Base-by-base conservation (phyloP, 1,139 yeast species). In the Blastobotrys persicus region DNA sequence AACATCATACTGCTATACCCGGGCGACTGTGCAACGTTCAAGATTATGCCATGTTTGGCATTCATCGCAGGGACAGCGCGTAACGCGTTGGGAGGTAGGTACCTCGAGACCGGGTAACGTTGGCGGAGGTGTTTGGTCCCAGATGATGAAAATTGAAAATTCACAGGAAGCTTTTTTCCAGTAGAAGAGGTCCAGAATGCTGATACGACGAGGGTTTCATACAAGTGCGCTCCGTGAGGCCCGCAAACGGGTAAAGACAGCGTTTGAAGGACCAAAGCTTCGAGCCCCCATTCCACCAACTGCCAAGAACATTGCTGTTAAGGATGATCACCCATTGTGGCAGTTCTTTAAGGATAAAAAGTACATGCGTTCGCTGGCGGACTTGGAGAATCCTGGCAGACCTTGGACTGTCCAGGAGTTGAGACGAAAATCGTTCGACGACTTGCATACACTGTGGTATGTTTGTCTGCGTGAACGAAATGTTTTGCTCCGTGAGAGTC, bases 321-420 rank as follows among this genome's bases (percentile, higher is more conserved):
- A 83, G 18, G 94, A 85, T 12, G 86, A 86, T 64, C 98, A 92
- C 69, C 98, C 98, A 34, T 75, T 92, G 57, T 92, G 97, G 97
- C 94, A 87, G 60, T 92, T 92, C 67, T 92, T 92, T 72, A 76
- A 83, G 43, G 75, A 79, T 53, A 60, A 63, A 51, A 72, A 76
- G 59, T 80, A 82, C 56, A 71, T 85, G 55, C 77, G 97, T 58
- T 68, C 74, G 1, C 66, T 76, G 1, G 78, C 74, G 3, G 91
- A 85, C 18, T 63, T 88, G 38, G 74, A 74, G 46, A 76, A 77
- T 51, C 67, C 73, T 28, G 88, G 95, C 12, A 78, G 96, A 58
- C 74, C 94, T 9, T 94, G 98, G 99, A 72, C 84, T 6, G 77
- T 88, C 52, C 84, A 89, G 11, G 98, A 92, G 65, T 78, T 92